Evolutionary conservation across 352 stramenopile species (phyloP).

Genomic region (Phytophthora colocasiae): DNA sequence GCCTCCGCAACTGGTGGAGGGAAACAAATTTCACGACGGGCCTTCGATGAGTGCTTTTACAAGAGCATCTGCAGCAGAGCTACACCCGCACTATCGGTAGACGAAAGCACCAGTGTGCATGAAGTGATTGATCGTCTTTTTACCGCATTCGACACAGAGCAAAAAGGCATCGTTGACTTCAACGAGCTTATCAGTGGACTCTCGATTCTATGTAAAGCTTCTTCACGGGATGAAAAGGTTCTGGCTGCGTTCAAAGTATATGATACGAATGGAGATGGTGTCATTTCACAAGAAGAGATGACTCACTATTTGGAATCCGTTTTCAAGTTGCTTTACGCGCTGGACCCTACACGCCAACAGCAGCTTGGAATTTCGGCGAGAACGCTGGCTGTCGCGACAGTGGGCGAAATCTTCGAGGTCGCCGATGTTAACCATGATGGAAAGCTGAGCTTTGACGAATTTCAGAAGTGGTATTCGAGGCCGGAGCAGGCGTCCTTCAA

Average conservation of each 20-base stretch:
- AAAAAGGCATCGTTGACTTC: conserved; percentile 76
- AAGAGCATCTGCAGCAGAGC: conserved; percentile 59
- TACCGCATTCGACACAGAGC: conserved; percentile 77
- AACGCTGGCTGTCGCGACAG: conserved; percentile 71
- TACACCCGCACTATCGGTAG: conserved; percentile 30
- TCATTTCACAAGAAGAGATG: conserved; percentile 89
- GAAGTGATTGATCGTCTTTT: conserved; percentile 83
- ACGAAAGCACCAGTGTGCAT: conserved; percentile 67
- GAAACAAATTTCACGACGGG: conserved; percentile 65
- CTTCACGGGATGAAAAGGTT: conserved; percentile 68
- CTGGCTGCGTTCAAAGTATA: conserved; percentile 86
- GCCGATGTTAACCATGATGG: conserved; percentile 89
- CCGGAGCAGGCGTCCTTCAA: conserved; percentile 76
- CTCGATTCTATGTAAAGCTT: conserved; percentile 71
- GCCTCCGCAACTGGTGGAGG: conserved; percentile 49
- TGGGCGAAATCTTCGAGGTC: conserved; percentile 85
- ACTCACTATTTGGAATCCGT: conserved; percentile 85
- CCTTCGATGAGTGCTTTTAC: conserved; percentile 83
- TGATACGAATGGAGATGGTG: conserved; percentile 82
- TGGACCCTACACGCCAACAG: conserved; percentile 69
- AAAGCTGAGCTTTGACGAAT: conserved; percentile 87
- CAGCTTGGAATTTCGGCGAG: conserved; percentile 66
- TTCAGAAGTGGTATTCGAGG: conserved; percentile 84
- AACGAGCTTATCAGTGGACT: conserved; percentile 80
- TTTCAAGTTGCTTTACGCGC: conserved; percentile 81